These are phyloP conservation scores for Takashimella koratensis DNA, from an alignment of 1,284 basidiomycete genomes.

Conservation along the genomic window DNA sequence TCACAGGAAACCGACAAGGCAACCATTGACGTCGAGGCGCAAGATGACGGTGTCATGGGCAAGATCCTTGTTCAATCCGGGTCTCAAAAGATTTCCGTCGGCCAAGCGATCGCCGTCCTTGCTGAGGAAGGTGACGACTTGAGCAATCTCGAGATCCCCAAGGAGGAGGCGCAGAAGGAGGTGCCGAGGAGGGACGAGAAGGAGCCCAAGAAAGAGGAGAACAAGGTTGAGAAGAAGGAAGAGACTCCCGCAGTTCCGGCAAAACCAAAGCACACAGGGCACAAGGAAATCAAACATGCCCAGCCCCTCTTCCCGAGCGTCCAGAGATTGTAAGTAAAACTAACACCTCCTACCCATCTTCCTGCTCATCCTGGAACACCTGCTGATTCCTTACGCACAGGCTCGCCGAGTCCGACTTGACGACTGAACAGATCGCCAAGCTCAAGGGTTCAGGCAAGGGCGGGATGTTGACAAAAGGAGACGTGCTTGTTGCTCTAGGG, in stretches of 20 bases:
- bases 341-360: background rate
- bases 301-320: slow-evolving; percentile 46
- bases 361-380: background rate
- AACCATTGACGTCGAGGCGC: slow-evolving; percentile 98
- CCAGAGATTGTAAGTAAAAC: slow-evolving; percentile 38
- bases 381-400: slow-evolving; percentile 27
- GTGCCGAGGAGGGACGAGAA: slow-evolving; percentile 55
- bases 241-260: slow-evolving; percentile 2
- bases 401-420: slow-evolving; percentile 40
- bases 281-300: slow-evolving; percentile 37
- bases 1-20: slow-evolving; percentile 98
- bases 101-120: slow-evolving; percentile 81
- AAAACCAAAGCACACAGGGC: slow-evolving; percentile 7
- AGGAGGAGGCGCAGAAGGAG: slow-evolving; percentile 25
- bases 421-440: slow-evolving; percentile 47
- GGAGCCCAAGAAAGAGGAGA: slow-evolving; percentile 53
- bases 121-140: slow-evolving; percentile 98
- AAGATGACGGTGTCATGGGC: slow-evolving; percentile 89
- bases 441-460: slow-evolving; percentile 68
- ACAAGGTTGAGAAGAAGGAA: slow-evolving; percentile 3
- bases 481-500: slow-evolving; percentile 75
- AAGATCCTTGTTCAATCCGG: slow-evolving; percentile 86
- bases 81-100: slow-evolving; percentile 79
- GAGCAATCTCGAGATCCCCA: slow-evolving; percentile 67
- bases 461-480: slow-evolving; percentile 88